Evolutionary conservation across 2,329 filamentous ascomycete species (phyloP), one percentile per base, ranked within the genome.

Genomic region (Alternaria gaisen): DNA sequence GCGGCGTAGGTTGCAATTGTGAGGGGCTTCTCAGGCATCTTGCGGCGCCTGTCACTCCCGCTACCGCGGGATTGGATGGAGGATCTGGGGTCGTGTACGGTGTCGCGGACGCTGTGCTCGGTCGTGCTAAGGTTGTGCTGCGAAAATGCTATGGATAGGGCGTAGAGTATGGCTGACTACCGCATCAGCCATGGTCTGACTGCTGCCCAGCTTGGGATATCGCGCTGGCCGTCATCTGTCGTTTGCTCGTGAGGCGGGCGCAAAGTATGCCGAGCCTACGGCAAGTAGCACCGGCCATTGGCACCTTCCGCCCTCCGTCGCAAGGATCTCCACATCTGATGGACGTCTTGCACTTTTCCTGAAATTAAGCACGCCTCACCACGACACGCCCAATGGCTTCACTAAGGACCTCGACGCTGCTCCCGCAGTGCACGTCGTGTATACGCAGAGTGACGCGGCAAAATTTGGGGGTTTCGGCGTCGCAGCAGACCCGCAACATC

Each of bases 1-100:
- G 94, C 95, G 73, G 95, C 95, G 81, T 99, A 99, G 44, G 92
- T 93, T 71, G 93, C 92, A 72, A 95, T 90, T 8, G 90, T 93
- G 60, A 92, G 85, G 56, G 89, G 89, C 83, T 91, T 93, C 77
- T 95, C 91, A 72, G 91, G 91, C 92, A 95, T 94, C 70, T 71
- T 72, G 74, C 65, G 65, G 69, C 64, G 71, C 58, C 61, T 56
- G 42, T 61, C 67, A 64, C 61, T 66, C 54, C 59, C 64, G 65
- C 64, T 64, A 62, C 50, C 60, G 64, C 61, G 53, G 68, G 65
- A 70, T 69, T 72, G 69, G 66, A 60, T 57, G 61, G 61, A 40
- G 50, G 51, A 60, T 56, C 53, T 58, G 61, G 58, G 68, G 62
- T 65, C 54, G 63, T 70, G 68, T 61, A 58, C 61, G 44, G 53